Evolutionary conservation across 1,284 basidiomycete species (phyloP).

Genomic region (Ganoderma resinaceum): DNA sequence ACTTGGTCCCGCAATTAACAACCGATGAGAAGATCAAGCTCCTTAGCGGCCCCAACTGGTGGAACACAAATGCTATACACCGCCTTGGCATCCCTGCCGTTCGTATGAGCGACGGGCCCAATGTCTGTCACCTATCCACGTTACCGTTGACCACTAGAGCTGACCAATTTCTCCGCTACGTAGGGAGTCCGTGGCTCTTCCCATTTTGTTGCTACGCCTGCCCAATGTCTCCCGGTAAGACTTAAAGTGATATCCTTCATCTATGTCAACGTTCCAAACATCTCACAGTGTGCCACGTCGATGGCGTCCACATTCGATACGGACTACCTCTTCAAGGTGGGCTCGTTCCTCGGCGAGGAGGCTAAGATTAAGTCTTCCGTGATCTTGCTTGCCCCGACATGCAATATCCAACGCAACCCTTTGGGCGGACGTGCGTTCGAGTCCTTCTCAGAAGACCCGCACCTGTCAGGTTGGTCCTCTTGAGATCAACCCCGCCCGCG

Average conservation of each 20-base stretch:
- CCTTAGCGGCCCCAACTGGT: conserved; percentile 72
- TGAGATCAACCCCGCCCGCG: no score
- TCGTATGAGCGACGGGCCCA: conserved; percentile 73
- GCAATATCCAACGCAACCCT: conserved; percentile 72
- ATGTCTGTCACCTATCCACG: conserved; percentile 44
- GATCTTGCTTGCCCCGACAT: conserved; percentile 70
- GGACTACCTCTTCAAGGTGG: conserved; percentile 59
- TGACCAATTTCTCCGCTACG: conserved; percentile 13
- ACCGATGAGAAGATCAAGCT: conserved; percentile 70
- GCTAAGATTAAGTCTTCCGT: conserved; percentile 70
- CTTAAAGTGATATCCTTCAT: not conserved
- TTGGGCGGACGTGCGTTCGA: conserved; percentile 73
- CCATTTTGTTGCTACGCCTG: conserved; percentile 58
- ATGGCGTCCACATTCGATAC: conserved; percentile 71
- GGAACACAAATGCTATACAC: conserved; percentile 68
- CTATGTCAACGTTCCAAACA: not conserved
- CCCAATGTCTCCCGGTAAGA: conserved; percentile 43
- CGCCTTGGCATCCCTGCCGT: conserved; percentile 67
- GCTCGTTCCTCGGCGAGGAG: conserved; percentile 65
- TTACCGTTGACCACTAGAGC: conserved; percentile 8
- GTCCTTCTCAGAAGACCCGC: conserved; percentile 73
- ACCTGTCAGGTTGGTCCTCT: conserved; percentile 56
- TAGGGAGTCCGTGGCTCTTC: conserved; percentile 74
- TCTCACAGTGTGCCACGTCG: conserved; percentile 67
- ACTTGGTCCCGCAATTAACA: conserved; percentile 59